These are phyloP conservation scores for Pleomassaria siparia DNA, from an alignment of 2,329 filamentous ascomycete genomes.

Conservation along the genomic window DNA sequence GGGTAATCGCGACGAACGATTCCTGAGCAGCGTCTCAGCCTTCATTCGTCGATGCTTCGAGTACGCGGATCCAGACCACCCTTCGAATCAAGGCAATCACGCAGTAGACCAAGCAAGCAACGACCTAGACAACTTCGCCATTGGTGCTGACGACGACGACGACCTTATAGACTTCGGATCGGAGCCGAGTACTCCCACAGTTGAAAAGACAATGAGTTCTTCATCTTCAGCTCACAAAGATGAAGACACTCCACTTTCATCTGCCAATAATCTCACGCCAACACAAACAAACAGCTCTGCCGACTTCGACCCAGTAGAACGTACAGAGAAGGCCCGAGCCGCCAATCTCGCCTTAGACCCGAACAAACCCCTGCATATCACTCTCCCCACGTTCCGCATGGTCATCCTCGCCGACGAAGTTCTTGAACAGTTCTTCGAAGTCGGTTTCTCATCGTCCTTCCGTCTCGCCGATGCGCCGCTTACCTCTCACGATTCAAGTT, in stretches of 20 bases:
- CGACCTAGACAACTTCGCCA: constrained; percentile 64
- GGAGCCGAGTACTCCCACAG: constrained; percentile 32
- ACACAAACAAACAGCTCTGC: constrained; percentile 24
- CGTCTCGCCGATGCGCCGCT: constrained; percentile 71
- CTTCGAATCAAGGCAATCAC: constrained; percentile 55
- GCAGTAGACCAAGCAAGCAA: constrained; percentile 30
- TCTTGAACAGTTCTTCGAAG: constrained; percentile 96
- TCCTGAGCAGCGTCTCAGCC: constrained; percentile 88
- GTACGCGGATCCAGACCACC: constrained; percentile 89
- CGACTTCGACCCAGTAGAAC: constrained; percentile 31
- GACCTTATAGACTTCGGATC: constrained; percentile 62
- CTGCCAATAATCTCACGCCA: constrained; percentile 11
- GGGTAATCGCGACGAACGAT: constrained; percentile 75
- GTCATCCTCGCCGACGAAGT: constrained; percentile 94
- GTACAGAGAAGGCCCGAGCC: constrained; percentile 62
- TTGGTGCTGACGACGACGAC: constrained; percentile 70
- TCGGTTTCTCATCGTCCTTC: constrained; percentile 91
- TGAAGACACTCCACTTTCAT: constrained; percentile 15
- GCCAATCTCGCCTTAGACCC: constrained; percentile 92
- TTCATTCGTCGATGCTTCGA: constrained; percentile 97
- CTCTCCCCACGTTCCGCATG: constrained; percentile 97
- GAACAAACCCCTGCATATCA: constrained; percentile 90
- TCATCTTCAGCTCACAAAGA: constrained; percentile 20
- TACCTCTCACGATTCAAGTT: constrained; percentile 53
- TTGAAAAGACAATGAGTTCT: constrained; percentile 38